Evolutionary conservation across 768 basidiomycete genomes (phyloP), one percentile per base, ranked within the genome.

Genomic region (Hygrophorus pudorinus): DNA sequence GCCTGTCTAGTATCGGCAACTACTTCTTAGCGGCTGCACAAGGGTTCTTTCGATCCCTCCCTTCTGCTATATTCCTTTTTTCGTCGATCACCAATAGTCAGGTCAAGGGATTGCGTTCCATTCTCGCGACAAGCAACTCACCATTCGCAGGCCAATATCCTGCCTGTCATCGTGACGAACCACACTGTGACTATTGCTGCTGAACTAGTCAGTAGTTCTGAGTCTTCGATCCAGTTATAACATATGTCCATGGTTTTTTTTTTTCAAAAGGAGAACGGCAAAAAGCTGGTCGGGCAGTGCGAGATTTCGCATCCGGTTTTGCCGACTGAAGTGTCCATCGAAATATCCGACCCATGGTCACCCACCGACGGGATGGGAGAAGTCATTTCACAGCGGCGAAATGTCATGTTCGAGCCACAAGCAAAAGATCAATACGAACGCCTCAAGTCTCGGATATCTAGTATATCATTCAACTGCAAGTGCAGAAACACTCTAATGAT

Each of bases 181-280:
- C 88, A 90, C 59, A 91, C 86, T 0, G 89, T 91, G n/a, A 96
- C 92, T 11, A 91, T 98, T 49, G 88, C 91, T 31, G 90, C 84
- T 17, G 84, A 93, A 61, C 71, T 94, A 55, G 85, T 78, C 21
- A 55, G 69, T 64, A 11, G 29, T 31, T 38, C 29, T 39, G 36
- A 48, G 47, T 21, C 29, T 17, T 40, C 14, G 35, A 29, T 41
- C 51, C 47, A 45, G 20, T 16, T n/a, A 28, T 28, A 10, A 20
- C 9, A 14, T 33, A 9, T n/a, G 28, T 9, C 16, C 6, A 18
- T 24, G 41, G 12, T 4, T 13, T 12, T 17, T 7, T 29, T 38
- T 47, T 16, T n/a, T 17, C 18, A 21, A 38, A 48, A 87, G 85
- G 78, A 80, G 56, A 77, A 92, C 52, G 86, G 85, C 9, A 64